phyloP scores from a whole-genome alignment of 2,329 filamentous ascomycete species.

The Xylaria sp. region DNA sequence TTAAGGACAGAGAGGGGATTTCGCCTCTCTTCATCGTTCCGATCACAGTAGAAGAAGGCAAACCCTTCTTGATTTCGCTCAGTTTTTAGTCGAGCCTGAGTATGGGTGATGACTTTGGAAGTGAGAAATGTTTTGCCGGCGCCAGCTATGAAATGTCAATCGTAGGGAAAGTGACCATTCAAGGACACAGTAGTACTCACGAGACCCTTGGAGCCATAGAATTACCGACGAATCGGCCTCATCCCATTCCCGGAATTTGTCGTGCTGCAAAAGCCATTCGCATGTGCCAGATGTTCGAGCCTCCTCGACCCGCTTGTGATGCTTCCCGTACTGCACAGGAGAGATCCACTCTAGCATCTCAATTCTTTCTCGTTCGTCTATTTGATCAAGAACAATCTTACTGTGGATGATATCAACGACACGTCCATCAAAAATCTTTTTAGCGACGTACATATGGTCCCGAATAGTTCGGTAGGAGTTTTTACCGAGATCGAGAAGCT shows the following conservation, averaged over 20 bases:
- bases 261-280: constrained; percentile 17
- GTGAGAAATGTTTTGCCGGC: constrained; percentile 31
- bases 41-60: constrained; percentile 30
- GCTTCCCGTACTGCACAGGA: constrained; percentile 6
- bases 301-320: constrained; percentile 22
- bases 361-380: neutral
- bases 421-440: neutral
- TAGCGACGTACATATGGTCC: constrained; percentile 15
- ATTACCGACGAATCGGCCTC: constrained; percentile 12
- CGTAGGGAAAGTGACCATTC: neutral
- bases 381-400: neutral
- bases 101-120: constrained; percentile 23
- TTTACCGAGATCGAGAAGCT: neutral
- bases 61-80: constrained; percentile 13
- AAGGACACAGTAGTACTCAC: neutral
- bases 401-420: constrained; percentile 3
- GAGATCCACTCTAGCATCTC: constrained; percentile 23
- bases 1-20: constrained; percentile 13
- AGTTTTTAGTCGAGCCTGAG: neutral
- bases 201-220: constrained; percentile 28
- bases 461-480: neutral
- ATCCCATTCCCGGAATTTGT: constrained; percentile 13
- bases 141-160: constrained; percentile 15
- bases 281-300: constrained; percentile 10
- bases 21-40: constrained; percentile 19